Evolutionary conservation across 345 rosid genomes (phyloP).

Genomic region (Eucalyptus pauciflora): DNA sequence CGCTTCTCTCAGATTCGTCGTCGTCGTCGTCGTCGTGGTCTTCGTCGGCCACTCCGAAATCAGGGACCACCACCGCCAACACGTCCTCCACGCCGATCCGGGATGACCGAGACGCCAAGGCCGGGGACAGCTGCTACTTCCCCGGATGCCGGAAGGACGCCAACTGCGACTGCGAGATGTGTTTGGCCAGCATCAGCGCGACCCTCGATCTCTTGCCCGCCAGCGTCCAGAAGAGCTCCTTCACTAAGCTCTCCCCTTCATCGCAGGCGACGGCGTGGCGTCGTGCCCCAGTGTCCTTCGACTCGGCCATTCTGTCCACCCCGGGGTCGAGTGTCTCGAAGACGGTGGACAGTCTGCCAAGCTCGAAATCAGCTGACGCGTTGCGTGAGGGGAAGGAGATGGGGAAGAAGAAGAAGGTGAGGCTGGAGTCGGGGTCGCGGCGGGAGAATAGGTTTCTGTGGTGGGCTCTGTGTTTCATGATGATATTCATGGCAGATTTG

Average conservation of each 20-base stretch:
- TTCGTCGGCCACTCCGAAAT: constrained; percentile 1
- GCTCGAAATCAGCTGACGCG: constrained; percentile 12
- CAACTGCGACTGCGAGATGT: constrained; percentile 71
- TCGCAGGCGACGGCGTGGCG: constrained; percentile 1
- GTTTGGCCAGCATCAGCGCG: constrained; percentile 79
- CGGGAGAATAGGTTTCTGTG: not conserved
- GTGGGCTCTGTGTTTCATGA: constrained; percentile 17
- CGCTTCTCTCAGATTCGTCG: constrained; percentile 10
- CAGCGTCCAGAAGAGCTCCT: constrained; percentile 58
- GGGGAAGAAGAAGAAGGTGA: constrained; percentile 7
- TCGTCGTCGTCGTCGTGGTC: constrained; percentile 20
- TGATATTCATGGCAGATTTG: constrained; percentile 25
- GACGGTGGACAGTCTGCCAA: not conserved
- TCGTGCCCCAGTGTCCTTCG: constrained; percentile 44
- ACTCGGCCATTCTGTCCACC: constrained; percentile 30
- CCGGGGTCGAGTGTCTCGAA: constrained; percentile 27
- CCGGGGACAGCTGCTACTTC: constrained; percentile 61
- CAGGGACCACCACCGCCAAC: constrained; percentile 4
- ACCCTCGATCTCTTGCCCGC: constrained; percentile 82
- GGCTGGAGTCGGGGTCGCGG: not conserved
- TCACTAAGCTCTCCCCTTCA: constrained; percentile 44
- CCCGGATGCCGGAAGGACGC: constrained; percentile 86
- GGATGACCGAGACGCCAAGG: constrained; percentile 6
- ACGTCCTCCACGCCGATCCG: constrained; percentile 3
- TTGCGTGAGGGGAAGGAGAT: constrained; percentile 3